A percentile compares a stretch with the other conserved stretches of the same genome.
These are phyloP conservation scores for Saturnispora quitensis DNA, from an alignment of 805 yeast species.

Conservation along the genomic window DNA sequence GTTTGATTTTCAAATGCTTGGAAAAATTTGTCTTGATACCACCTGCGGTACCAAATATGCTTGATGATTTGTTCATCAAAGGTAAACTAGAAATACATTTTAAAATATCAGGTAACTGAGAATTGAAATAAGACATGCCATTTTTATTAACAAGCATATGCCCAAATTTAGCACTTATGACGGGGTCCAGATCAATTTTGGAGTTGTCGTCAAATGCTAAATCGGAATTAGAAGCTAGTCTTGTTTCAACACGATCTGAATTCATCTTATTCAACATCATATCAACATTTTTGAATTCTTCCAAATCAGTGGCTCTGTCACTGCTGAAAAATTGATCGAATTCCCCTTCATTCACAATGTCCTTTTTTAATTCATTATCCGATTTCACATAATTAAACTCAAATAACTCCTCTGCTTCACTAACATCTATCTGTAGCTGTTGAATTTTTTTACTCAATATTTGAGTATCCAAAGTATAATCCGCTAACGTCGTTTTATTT, in stretches of 20 bases:
- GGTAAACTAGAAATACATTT: constrained; percentile 17
- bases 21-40: constrained; percentile 24
- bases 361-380: neutral
- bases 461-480: constrained; percentile 10
- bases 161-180: constrained; percentile 24
- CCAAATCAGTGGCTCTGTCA: neutral
- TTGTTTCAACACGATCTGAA: neutral
- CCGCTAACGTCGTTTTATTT: constrained; percentile 6
- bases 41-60: constrained; percentile 24
- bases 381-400: constrained; percentile 22
- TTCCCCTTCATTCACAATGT: neutral
- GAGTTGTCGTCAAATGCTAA: constrained; percentile 7
- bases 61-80: constrained; percentile 18
- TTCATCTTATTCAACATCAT: neutral
- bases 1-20: constrained; percentile 22
- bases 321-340: constrained; percentile 5
- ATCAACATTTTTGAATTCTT: neutral
- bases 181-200: constrained; percentile 17
- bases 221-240: neutral
- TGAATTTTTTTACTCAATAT: constrained; percentile 16
- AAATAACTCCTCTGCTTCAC: constrained; percentile 20
- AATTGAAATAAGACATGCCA: constrained; percentile 18
- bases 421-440: constrained; percentile 15
- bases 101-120: constrained; percentile 21
- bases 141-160: constrained; percentile 16